phyloP scores from a whole-genome alignment of 805 yeast species.

The Candida easanensis region DNA sequence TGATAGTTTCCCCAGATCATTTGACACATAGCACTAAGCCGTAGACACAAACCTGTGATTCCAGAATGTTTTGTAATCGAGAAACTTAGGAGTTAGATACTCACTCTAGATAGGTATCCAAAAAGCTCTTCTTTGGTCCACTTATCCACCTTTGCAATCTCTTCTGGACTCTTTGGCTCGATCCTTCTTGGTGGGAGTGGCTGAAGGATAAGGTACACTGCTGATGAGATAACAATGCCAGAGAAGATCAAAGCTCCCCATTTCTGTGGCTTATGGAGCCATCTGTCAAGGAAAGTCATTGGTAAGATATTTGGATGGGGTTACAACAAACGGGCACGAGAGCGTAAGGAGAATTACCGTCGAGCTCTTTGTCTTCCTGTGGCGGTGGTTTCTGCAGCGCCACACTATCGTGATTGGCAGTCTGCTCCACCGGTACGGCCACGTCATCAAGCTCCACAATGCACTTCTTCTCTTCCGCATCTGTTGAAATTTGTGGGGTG shows the following conservation, averaged over 20 bases:
- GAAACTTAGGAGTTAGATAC: no score
- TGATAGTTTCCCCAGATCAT: not conserved
- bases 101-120: constrained; percentile 15
- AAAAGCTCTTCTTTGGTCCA: constrained; percentile 17
- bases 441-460: no score
- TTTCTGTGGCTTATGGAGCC: constrained; percentile 8
- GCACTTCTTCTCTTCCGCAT: no score
- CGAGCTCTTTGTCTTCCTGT: no score
- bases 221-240: constrained; percentile 15
- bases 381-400: no score
- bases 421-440: no score
- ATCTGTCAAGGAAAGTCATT: constrained; percentile 15
- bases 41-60: no score
- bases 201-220: constrained; percentile 14
- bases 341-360: no score
- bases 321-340: not conserved
- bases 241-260: constrained; percentile 16
- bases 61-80: no score
- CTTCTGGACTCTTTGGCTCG: constrained; percentile 14
- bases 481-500: no score
- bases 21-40: not conserved
- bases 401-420: no score
- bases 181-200: constrained; percentile 11
- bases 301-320: not conserved
- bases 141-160: constrained; percentile 9